A percentile compares a stretch with the other conserved stretches of the same genome.
phyloP scores from a whole-genome alignment of 176 grass and related monocot species.

The Juncus inflexus region DNA sequence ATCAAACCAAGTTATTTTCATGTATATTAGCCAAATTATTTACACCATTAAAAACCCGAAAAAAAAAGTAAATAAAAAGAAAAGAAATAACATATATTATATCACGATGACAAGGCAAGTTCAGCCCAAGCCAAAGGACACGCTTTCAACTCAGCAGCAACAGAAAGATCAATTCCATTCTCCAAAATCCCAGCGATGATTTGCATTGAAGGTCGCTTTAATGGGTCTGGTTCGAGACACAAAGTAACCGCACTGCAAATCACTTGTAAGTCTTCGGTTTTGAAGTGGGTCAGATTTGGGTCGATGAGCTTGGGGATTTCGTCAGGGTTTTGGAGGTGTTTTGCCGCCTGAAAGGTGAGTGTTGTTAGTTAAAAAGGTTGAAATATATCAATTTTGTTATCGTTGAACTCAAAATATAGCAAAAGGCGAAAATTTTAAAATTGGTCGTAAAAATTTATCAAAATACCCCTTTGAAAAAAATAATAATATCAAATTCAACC shows the following conservation, averaged over 20 bases:
- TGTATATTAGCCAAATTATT: conserved; percentile 21
- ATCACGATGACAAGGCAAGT: conserved; percentile 63
- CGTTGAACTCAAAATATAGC: no score
- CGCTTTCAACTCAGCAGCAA: conserved; percentile 69
- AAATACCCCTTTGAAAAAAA: no score
- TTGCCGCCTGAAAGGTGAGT: conserved; percentile 37
- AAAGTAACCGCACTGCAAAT: conserved; percentile 80
- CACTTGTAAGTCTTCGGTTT: conserved; percentile 48
- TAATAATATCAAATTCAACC: no score
- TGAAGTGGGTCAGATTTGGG: conserved; percentile 46
- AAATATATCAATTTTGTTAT: no score
- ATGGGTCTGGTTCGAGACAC: conserved; percentile 80
- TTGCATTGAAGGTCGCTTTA: conserved; percentile 86
- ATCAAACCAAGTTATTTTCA: neutral
- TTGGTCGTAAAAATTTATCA: no score
- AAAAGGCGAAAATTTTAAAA: no score
- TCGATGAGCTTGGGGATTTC: conserved; percentile 74
- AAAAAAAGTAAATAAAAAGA: neutral
- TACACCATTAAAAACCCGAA: conserved; percentile 11
- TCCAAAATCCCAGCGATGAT: conserved; percentile 66
- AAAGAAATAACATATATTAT: neutral
- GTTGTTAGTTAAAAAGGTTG: no score
- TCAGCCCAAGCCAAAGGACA: conserved; percentile 81
- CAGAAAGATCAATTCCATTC: conserved; percentile 64
- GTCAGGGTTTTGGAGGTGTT: conserved; percentile 70